These are phyloP conservation scores for Colletotrichum chrysophilum DNA, from an alignment of 2,329 filamentous ascomycete genomes.

Conservation along the genomic window DNA sequence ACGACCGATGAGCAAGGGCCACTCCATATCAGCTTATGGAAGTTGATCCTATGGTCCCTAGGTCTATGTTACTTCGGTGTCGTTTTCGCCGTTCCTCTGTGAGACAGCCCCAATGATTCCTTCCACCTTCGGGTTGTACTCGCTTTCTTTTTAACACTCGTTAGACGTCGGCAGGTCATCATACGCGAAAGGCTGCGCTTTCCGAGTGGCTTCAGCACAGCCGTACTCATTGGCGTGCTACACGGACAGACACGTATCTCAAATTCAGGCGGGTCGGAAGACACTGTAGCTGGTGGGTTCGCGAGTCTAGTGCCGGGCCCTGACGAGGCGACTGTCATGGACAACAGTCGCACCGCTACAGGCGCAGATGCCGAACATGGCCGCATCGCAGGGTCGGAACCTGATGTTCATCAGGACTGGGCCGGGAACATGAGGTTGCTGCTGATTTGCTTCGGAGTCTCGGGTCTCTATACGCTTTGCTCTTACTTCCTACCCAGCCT, in stretches of 20 bases:
- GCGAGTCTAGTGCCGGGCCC: conserved; percentile 44
- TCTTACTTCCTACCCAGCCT: conserved; percentile 91
- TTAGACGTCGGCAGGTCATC: conserved; percentile 82
- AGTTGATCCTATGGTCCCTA: conserved; percentile 87
- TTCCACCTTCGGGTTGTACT: neutral
- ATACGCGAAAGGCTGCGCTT: conserved; percentile 92
- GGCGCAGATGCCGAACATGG: neutral
- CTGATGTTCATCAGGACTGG: conserved; percentile 33
- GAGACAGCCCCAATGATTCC: conserved; percentile 27
- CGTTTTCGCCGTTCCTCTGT: conserved; percentile 90
- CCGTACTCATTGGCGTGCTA: conserved; percentile 88
- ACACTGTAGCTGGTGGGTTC: conserved; percentile 42
- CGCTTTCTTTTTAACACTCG: neutral
- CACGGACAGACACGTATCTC: conserved; percentile 63
- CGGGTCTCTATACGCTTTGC: conserved; percentile 74
- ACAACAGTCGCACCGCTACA: neutral
- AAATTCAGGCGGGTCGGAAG: conserved; percentile 25
- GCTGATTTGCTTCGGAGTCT: conserved; percentile 61
- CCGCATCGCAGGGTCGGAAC: conserved; percentile 1
- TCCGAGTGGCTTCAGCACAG: conserved; percentile 93
- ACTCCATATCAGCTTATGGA: conserved; percentile 72
- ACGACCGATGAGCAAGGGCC: conserved; percentile 80
- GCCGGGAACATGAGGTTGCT: conserved; percentile 58
- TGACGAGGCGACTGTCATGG: neutral
- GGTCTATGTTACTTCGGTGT: conserved; percentile 97